These are phyloP conservation scores for Fomitopsis serialis DNA, from an alignment of 768 basidiomycete species.

Conservation along the genomic window DNA sequence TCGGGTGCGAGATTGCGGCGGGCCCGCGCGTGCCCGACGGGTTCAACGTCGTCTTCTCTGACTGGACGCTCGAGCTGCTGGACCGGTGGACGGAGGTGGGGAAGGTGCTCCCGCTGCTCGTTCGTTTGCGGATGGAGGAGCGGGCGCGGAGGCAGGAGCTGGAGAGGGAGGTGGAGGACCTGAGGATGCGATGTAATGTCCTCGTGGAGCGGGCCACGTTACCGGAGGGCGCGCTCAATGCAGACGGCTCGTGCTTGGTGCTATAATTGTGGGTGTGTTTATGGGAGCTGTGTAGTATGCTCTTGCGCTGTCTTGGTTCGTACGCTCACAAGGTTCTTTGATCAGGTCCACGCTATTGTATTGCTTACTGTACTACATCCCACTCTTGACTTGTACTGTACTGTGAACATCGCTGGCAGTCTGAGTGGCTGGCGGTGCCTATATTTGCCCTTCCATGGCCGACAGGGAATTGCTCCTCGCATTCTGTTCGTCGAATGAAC, in stretches of 20 bases:
- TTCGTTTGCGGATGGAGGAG: slow-evolving; percentile 40
- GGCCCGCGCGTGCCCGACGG: slow-evolving; percentile 46
- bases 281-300: not conserved
- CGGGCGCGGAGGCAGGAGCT: slow-evolving; percentile 31
- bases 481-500: too few species aligned
- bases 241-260: slow-evolving; percentile 25
- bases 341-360: not conserved
- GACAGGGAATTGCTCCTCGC: too few species aligned
- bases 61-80: slow-evolving; percentile 3
- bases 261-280: not conserved
- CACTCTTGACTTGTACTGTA: too few species aligned
- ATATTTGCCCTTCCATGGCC: too few species aligned
- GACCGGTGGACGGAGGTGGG: slow-evolving; percentile 38
- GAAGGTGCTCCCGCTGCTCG: slow-evolving; percentile 38
- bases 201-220: slow-evolving; percentile 31
- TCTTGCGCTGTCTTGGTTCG: not conserved
- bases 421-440: too few species aligned
- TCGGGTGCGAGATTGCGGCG: slow-evolving; percentile 34
- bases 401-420: too few species aligned
- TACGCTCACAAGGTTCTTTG: not conserved
- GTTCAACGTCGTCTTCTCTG: slow-evolving; percentile 6
- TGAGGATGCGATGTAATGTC: slow-evolving; percentile 39
- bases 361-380: too few species aligned
- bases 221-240: not conserved
- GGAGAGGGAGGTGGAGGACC: slow-evolving; percentile 43